These are phyloP conservation scores for Hyaloperonospora brassicae DNA, from an alignment of 352 stramenopile species.

Conservation along the genomic window DNA sequence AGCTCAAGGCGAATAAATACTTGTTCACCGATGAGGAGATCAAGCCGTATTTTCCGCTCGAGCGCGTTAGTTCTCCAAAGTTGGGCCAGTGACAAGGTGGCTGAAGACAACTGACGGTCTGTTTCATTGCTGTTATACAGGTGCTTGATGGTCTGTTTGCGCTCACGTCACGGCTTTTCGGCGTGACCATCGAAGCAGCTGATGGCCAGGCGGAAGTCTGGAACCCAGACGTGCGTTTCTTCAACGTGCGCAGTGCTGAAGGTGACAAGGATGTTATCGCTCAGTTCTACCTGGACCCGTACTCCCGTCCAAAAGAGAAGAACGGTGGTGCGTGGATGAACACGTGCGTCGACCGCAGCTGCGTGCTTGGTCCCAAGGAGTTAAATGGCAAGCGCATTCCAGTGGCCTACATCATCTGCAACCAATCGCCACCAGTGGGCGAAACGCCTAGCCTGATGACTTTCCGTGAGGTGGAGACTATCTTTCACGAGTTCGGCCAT, in stretches of 20 bases:
- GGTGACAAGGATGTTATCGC: slow-evolving; percentile 83
- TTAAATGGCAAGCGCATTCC: slow-evolving; percentile 71
- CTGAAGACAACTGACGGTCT: slow-evolving; percentile 1
- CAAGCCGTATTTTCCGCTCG: slow-evolving; percentile 94
- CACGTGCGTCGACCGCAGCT: slow-evolving; percentile 90
- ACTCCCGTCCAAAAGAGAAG: slow-evolving; percentile 95
- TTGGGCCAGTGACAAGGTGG: background rate
- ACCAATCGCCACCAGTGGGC: slow-evolving; percentile 90
- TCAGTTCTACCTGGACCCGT: slow-evolving; percentile 96
- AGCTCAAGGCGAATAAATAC: slow-evolving; percentile 93
- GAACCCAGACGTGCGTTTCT: slow-evolving; percentile 95
- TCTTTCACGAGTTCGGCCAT: slow-evolving; percentile 96
- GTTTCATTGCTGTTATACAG: slow-evolving; percentile 11
- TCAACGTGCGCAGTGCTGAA: slow-evolving; percentile 82
- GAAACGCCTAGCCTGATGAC: slow-evolving; percentile 96
- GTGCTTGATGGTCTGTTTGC: slow-evolving; percentile 92
- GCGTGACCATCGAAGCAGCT: slow-evolving; percentile 86
- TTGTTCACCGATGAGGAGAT: slow-evolving; percentile 95
- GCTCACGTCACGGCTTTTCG: slow-evolving; percentile 92
- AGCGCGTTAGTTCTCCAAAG: slow-evolving; percentile 52
- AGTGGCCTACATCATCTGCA: slow-evolving; percentile 97
- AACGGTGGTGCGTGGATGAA: slow-evolving; percentile 98
- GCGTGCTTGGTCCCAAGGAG: slow-evolving; percentile 60
- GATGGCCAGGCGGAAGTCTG: slow-evolving; percentile 75
- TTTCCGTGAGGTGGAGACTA: slow-evolving; percentile 94